Conservation (phyloP, 495 filamentous ascomycete species). For the Penicillium pancosmium region DNA sequence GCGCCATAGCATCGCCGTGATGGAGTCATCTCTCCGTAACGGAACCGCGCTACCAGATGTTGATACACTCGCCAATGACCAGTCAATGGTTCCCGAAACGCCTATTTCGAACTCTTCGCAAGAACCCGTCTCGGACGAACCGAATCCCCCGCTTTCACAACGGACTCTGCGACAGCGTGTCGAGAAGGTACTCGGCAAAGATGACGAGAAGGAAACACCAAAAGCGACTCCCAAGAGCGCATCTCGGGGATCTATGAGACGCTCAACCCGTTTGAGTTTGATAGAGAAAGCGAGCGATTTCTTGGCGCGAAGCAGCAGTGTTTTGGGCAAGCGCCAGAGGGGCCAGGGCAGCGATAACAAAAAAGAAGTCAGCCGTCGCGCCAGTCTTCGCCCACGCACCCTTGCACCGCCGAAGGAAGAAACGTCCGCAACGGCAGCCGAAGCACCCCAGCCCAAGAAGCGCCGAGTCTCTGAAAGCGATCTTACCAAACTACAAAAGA, state of each 20-base stretch:
- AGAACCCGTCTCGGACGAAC: conserved; percentile 41
- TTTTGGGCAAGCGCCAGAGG: conserved; percentile 59
- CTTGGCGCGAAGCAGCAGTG: conserved; percentile 45
- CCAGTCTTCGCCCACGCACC: conserved; percentile 45
- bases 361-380: conserved; percentile 43
- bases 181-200: conserved; percentile 48
- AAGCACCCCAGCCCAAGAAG: conserved; percentile 48
- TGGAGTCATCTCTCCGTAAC: conserved; percentile 45
- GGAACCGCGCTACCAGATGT: conserved; percentile 36
- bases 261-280: conserved; percentile 46
- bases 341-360: conserved; percentile 42
- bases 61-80: conserved; percentile 38
- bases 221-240: conserved; percentile 18
- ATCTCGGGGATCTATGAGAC: conserved; percentile 28
- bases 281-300: conserved; percentile 48
- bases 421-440: conserved; percentile 18
- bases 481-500: conserved; percentile 44
- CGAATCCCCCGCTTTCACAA: conserved; percentile 40
- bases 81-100: conserved; percentile 42
- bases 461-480: conserved; percentile 53
- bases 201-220: conserved; percentile 35
- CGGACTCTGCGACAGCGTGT: conserved; percentile 52
- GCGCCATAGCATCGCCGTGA: conserved; percentile 48
- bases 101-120: conserved; percentile 46
- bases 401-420: conserved; percentile 36